A percentile compares a stretch with the other conserved stretches of the same genome.
phyloP scores from a whole-genome alignment of 495 filamentous ascomycete species.

The Hypoxylon subgilvum region DNA sequence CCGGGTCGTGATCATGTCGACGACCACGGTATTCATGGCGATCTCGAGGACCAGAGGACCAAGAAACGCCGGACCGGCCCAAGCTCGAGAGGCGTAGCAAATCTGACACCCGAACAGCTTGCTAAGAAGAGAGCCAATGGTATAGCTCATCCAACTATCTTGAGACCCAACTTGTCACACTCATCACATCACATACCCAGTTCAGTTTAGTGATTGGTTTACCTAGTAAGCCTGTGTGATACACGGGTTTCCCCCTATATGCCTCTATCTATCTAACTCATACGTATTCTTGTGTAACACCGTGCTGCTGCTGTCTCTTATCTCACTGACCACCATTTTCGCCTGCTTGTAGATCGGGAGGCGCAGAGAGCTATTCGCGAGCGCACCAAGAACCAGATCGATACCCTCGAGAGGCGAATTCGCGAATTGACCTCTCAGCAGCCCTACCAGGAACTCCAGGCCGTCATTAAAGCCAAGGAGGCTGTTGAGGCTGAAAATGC shows the following conservation, averaged over 20 bases:
- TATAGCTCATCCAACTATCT: conserved; percentile 26
- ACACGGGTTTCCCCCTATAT: conserved; percentile 5
- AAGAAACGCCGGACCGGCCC: conserved; percentile 49
- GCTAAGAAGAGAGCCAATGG: conserved; percentile 81
- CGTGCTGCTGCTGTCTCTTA: background rate
- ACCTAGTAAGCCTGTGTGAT: conserved; percentile 10
- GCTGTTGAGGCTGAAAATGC: conserved; percentile 72
- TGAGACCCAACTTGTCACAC: background rate
- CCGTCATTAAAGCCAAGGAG: conserved; percentile 71
- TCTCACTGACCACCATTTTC: conserved; percentile 6
- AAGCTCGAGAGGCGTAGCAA: conserved; percentile 66
- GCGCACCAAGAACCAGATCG: conserved; percentile 75
- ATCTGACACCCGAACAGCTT: conserved; percentile 72
- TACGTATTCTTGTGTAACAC: background rate
- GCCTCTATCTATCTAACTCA: background rate
- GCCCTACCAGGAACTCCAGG: conserved; percentile 79
- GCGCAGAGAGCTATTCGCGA: conserved; percentile 83
- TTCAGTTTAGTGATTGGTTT: conserved; percentile 2
- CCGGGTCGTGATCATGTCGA: conserved; percentile 6
- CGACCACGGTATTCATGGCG: background rate
- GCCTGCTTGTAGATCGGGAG: conserved; percentile 64
- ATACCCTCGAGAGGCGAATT: conserved; percentile 58
- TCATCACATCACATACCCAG: background rate
- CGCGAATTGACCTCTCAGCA: conserved; percentile 66
- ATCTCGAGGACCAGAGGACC: conserved; percentile 34